phyloP scores from a whole-genome alignment of 2,329 filamentous ascomycete genomes.

The Xylaria sp. region DNA sequence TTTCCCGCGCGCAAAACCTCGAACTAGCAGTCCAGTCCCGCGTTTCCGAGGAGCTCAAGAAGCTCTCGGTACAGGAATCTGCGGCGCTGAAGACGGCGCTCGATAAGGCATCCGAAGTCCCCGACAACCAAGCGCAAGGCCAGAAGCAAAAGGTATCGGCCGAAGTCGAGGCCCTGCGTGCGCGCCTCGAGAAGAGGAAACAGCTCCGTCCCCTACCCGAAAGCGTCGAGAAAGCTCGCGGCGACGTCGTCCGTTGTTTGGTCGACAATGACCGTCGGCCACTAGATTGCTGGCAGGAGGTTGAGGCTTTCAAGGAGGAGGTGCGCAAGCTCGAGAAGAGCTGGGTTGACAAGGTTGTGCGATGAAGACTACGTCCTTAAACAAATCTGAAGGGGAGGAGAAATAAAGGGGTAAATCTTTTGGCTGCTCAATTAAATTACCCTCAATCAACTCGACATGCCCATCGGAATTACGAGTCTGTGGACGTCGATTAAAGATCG shows the following conservation, averaged over 20 bases:
- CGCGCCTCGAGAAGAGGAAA: constrained; percentile 57
- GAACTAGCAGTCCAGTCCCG: constrained; percentile 87
- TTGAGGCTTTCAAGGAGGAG: constrained; percentile 84
- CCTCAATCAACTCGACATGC: not conserved
- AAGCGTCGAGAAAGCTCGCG: constrained; percentile 66
- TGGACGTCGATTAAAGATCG: not conserved
- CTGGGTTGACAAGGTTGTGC: constrained; percentile 79
- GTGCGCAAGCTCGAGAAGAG: constrained; percentile 78
- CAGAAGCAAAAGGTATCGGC: constrained; percentile 49
- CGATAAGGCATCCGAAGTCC: constrained; percentile 43
- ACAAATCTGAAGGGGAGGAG: not conserved
- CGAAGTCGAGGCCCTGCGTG: constrained; percentile 54
- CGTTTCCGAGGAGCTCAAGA: constrained; percentile 78
- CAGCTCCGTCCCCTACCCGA: constrained; percentile 65
- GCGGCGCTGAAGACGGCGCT: constrained; percentile 64
- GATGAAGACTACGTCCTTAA: constrained; percentile 17
- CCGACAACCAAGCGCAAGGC: constrained; percentile 21
- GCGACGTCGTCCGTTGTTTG: constrained; percentile 74
- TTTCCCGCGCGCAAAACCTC: constrained; percentile 72
- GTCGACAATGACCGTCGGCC: constrained; percentile 78
- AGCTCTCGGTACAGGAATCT: constrained; percentile 65
- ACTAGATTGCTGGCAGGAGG: constrained; percentile 91
- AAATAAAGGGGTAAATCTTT: not conserved
- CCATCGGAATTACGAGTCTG: not conserved
- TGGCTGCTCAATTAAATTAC: not conserved